Conservation (phyloP, 2,329 filamentous ascomycete genomes). For the Botrytis elliptica region DNA sequence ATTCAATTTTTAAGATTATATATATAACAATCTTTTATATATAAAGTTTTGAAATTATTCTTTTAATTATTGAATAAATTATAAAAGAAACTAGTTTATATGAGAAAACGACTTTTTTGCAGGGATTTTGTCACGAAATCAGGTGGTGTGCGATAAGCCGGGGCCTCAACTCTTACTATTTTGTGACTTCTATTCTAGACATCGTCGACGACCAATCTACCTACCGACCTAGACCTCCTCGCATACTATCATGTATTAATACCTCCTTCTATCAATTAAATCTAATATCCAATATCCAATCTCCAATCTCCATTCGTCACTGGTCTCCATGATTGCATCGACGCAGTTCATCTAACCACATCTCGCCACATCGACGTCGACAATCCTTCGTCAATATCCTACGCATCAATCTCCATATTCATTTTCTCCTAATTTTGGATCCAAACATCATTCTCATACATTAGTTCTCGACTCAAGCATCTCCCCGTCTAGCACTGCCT, state of each 20-base stretch:
- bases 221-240: background rate
- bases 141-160: too few species aligned
- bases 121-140: too few species aligned
- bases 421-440: background rate
- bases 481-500: background rate
- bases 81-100: too few species aligned
- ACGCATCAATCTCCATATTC: constrained; percentile 8
- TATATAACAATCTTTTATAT: too few species aligned
- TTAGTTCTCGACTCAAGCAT: background rate
- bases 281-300: too few species aligned
- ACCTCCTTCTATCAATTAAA: background rate
- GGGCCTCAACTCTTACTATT: too few species aligned
- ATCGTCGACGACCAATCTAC: background rate
- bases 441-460: background rate
- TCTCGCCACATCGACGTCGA: background rate
- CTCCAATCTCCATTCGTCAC: background rate
- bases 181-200: background rate
- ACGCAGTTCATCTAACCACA: background rate
- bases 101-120: too few species aligned
- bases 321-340: too few species aligned
- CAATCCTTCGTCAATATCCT: background rate
- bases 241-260: background rate
- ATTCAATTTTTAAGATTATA: too few species aligned
- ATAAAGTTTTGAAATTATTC: too few species aligned
- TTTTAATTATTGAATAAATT: too few species aligned